These are phyloP conservation scores for Dictyostelium capitatum DNA, from an alignment of 78 protist genomes.

Conservation along the genomic window DNA sequence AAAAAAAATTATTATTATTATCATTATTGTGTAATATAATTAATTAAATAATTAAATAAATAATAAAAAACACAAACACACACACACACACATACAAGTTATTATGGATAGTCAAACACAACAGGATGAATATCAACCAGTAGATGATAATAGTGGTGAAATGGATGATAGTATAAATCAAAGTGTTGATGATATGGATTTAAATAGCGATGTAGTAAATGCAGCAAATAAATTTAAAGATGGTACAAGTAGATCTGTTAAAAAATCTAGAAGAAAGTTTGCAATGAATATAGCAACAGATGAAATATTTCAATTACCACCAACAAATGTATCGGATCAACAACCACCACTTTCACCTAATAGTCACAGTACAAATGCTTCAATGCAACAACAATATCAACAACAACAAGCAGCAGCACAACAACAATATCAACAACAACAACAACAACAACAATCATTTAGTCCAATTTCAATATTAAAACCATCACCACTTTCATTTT, in stretches of 20 bases:
- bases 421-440: neutral
- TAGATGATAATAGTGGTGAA: neutral
- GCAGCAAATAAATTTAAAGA: constrained; percentile 26
- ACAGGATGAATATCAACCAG: neutral
- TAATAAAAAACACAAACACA: no score
- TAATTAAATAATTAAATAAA: neutral
- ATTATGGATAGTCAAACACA: neutral
- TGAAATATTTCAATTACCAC: neutral
- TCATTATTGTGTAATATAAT: neutral
- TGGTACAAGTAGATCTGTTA: constrained; percentile 24
- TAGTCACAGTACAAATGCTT: neutral
- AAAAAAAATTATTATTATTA: no score
- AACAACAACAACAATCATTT: neutral
- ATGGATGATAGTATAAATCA: neutral
- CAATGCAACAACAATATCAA: neutral
- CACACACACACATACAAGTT: neutral
- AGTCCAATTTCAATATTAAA: constrained; percentile 13
- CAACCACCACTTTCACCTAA: constrained; percentile 7
- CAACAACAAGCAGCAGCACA: neutral
- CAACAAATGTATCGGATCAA: neutral
- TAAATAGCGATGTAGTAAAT: neutral
- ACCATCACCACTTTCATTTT: constrained; percentile 18
- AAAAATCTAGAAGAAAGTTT: constrained; percentile 61
- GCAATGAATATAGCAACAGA: constrained; percentile 39
- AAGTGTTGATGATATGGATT: neutral